Conservation (phyloP, 179 eudicot genomes). For the Spergularia azorica region DNA sequence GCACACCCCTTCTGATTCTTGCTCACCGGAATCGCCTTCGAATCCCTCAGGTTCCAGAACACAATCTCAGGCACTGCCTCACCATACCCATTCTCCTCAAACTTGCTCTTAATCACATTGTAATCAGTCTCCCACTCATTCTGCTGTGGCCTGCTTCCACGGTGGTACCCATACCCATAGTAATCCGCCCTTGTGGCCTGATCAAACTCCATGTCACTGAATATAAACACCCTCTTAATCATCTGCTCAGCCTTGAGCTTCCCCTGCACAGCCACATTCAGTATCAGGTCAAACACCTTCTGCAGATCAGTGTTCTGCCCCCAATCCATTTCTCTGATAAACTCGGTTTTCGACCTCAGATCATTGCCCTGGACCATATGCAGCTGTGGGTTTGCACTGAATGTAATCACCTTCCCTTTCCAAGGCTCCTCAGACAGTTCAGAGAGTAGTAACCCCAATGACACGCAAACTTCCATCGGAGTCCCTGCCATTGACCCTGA, state of each 20-base stretch:
- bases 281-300: conserved; percentile 53
- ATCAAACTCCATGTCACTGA: conserved; percentile 65
- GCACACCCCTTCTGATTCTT: conserved; percentile 31
- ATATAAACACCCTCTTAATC: conserved; percentile 57
- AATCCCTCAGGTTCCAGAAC: conserved; percentile 56
- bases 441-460: conserved; percentile 52
- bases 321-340: conserved; percentile 44
- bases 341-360: conserved; percentile 32
- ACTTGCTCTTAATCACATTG: conserved; percentile 41
- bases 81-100: conserved; percentile 41
- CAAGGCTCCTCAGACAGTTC: conserved; percentile 61
- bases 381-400: conserved; percentile 44
- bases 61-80: conserved; percentile 57
- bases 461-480: conserved; percentile 61
- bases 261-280: conserved; percentile 42
- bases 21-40: conserved; percentile 30
- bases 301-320: conserved; percentile 46
- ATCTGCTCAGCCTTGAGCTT: conserved; percentile 37
- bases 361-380: conserved; percentile 37
- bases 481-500: conserved; percentile 52
- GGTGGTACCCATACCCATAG: no score
- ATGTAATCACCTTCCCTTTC: conserved; percentile 62
- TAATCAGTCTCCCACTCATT: conserved; percentile 58
- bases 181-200: conserved; percentile 29
- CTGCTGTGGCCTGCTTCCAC: no score